Conservation (phyloP, 1,139 yeast genomes). For the Candida mesenterica region DNA sequence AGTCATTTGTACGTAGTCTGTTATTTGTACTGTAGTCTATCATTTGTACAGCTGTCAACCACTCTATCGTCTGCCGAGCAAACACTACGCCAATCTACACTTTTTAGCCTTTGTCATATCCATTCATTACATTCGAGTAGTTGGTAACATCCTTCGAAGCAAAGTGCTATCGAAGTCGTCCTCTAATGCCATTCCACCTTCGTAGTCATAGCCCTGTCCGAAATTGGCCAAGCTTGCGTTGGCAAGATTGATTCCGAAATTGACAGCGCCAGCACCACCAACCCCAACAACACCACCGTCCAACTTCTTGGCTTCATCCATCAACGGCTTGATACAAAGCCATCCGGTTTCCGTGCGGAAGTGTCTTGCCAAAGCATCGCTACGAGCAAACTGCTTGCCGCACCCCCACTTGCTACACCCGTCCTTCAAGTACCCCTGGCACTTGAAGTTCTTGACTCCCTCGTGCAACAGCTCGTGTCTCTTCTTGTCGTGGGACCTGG, state of each 20-base stretch:
- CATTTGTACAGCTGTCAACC: no score
- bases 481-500: conserved; percentile 56
- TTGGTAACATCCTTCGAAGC: conserved; percentile 6
- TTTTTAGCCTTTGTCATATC: no score
- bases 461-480: conserved; percentile 56
- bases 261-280: conserved; percentile 4
- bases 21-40: no score
- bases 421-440: conserved; percentile 53
- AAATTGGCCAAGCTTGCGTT: conserved; percentile 1
- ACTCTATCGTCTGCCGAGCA: no score
- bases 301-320: conserved; percentile 44
- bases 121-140: conserved; percentile 5
- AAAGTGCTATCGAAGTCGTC: conserved; percentile 8
- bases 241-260: neutral
- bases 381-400: conserved; percentile 55
- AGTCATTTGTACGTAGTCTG: no score
- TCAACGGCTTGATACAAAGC: conserved; percentile 53
- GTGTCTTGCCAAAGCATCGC: conserved; percentile 58
- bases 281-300: conserved; percentile 1
- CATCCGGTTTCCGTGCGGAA: conserved; percentile 61
- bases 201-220: neutral
- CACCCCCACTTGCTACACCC: conserved; percentile 59
- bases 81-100: no score
- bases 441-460: conserved; percentile 54
- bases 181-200: neutral